Base-by-base conservation (phyloP, 1,284 basidiomycete genomes). In the Papiliotrema laurentii region DNA sequence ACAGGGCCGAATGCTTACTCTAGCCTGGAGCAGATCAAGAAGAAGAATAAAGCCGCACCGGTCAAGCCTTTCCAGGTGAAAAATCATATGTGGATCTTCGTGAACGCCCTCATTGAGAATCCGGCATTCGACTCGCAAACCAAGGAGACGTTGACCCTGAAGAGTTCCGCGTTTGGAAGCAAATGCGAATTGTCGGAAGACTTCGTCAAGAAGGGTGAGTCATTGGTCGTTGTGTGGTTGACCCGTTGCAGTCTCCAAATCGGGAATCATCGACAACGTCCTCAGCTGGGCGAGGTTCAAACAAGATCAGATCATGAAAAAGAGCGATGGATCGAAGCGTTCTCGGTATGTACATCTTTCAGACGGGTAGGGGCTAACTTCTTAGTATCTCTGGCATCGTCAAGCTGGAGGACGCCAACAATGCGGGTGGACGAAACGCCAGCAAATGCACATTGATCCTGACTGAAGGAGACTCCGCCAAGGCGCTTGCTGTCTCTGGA, bases 121-220 rank as follows among this genome's bases (percentile, higher is more conserved):
- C 94, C 96, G 9, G 90, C 93, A 1, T 99, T 99, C 74, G 94
- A 99, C 79, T 93, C 91, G 77, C 96, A 99, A 75, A 98, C 96
- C 41, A 99, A 99, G 77, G 96, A 99, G 74, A 89, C 86, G 7
- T 76, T 98, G 59, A 98, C 93, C 2, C 77, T 98, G 41, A 85
- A 87, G 22, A 78, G 85, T 34, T 86, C 84, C 42, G 94, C 96
- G 68, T 99, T 98, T 68, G 81, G 81, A 2, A 90, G 89, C 43
- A 88, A 87, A 53, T 92, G 86, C 71, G 89, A 89, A 1, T 72
- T 96, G 24, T 83, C 87, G 1, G 94, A 98, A 51, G 92, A 96
- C 0, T 97, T 98, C 66, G 80, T 94, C 77, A 97, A 96, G 77
- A 97, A 93, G 77, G 85, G 92, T 92, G 45, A 28, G 79, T 61